A percentile compares a stretch with the other conserved stretches of the same genome.
Evolutionary conservation across 2,329 filamentous ascomycete genomes (phyloP).

Genomic region (Fusarium odoratissimum): DNA sequence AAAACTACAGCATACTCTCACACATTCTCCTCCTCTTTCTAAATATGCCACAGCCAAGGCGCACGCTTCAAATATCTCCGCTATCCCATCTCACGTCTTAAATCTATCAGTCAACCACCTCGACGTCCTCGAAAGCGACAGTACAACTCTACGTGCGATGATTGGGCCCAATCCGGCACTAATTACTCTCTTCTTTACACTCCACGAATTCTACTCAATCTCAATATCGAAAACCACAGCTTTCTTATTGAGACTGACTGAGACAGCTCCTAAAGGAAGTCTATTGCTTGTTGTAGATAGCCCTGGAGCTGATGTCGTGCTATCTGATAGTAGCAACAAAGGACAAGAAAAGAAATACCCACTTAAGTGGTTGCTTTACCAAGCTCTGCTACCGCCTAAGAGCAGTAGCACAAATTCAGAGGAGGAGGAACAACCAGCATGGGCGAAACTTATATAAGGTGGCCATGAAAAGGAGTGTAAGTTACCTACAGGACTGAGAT

Average conservation of each 20-base stretch:
- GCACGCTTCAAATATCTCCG: constrained; percentile 1
- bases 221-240: constrained; percentile 14
- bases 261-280: background rate
- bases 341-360: constrained; percentile 13
- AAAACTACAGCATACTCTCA: constrained; percentile 9
- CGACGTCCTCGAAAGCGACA: background rate
- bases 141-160: background rate
- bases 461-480: constrained; percentile 16
- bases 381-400: background rate
- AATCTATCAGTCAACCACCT: background rate
- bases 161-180: background rate
- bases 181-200: constrained; percentile 4
- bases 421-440: background rate
- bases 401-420: background rate
- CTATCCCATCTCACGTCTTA: background rate
- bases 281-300: constrained; percentile 2
- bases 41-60: constrained; percentile 18
- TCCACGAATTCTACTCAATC: constrained; percentile 2
- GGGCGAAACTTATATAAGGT: background rate
- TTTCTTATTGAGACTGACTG: background rate
- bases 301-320: background rate
- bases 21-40: constrained; percentile 4
- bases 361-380: constrained; percentile 11
- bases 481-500: background rate
- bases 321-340: background rate